Conservation (phyloP, 2,329 filamentous ascomycete genomes). For the Nigrograna mackinnonii region DNA sequence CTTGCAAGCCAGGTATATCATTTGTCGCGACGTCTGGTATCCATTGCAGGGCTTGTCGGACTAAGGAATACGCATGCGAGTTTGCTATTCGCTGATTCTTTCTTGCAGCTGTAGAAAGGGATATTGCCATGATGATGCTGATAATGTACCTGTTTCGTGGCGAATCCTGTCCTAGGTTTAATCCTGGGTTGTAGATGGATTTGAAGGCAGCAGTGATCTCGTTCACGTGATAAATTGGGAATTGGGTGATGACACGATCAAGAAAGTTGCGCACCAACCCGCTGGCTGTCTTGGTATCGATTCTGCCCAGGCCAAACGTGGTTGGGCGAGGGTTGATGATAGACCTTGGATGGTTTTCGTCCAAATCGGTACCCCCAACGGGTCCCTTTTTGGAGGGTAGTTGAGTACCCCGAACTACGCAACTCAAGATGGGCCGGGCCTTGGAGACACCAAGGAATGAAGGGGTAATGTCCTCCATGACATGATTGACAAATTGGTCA, state of each 20-base stretch:
- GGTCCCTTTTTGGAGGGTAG: constrained; percentile 38
- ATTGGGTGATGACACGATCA: constrained; percentile 38
- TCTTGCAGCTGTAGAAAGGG: constrained; percentile 35
- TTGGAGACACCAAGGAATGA: constrained; percentile 39
- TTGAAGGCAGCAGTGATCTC: constrained; percentile 38
- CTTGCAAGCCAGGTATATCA: constrained; percentile 37
- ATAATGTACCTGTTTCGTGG: constrained; percentile 38
- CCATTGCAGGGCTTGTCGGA: constrained; percentile 39
- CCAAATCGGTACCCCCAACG: constrained; percentile 35
- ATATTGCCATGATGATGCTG: constrained; percentile 42
- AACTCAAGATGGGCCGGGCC: constrained; percentile 33
- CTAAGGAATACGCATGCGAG: constrained; percentile 32
- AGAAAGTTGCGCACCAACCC: constrained; percentile 37
- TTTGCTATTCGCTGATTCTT: constrained; percentile 38
- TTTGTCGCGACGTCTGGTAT: constrained; percentile 40
- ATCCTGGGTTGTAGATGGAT: constrained; percentile 31
- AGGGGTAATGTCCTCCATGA: constrained; percentile 39
- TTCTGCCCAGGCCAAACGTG: constrained; percentile 26
- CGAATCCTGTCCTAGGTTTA: constrained; percentile 25
- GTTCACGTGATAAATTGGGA: constrained; percentile 40
- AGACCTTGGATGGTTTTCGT: constrained; percentile 39
- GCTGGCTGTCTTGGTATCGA: constrained; percentile 33
- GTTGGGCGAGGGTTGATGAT: constrained; percentile 39
- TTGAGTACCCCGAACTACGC: constrained; percentile 38
- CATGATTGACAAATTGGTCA: constrained; percentile 34